phyloP scores from a whole-genome alignment of 2,329 filamentous ascomycete genomes.

The Pseudogymnoascus sp. region DNA sequence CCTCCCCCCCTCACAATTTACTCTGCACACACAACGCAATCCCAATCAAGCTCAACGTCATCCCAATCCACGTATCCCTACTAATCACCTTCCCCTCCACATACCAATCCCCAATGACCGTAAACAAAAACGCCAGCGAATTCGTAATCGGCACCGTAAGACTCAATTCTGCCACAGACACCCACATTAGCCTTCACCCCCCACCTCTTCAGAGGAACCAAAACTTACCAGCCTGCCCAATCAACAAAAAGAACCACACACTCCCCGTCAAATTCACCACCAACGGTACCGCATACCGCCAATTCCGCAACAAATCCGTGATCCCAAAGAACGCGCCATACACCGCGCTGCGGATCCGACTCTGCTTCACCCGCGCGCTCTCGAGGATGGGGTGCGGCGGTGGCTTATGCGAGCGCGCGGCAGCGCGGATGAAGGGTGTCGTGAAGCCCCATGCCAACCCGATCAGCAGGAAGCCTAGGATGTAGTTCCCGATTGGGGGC shows the following conservation, averaged over 20 bases:
- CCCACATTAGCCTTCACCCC: neutral
- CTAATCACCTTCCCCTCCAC: slow-evolving; percentile 87
- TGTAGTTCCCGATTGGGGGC: slow-evolving; percentile 65
- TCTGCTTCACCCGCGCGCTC: slow-evolving; percentile 41
- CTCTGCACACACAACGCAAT: slow-evolving; percentile 78
- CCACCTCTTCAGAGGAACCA: neutral
- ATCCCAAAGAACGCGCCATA: slow-evolving; percentile 65
- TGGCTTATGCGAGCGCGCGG: slow-evolving; percentile 67
- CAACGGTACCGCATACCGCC: slow-evolving; percentile 75
- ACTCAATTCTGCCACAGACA: slow-evolving; percentile 62
- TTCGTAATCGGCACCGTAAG: slow-evolving; percentile 93
- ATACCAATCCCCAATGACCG: slow-evolving; percentile 89
- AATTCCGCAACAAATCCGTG: slow-evolving; percentile 68
- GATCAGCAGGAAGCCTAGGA: slow-evolving; percentile 82
- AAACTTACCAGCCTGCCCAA: slow-evolving; percentile 75
- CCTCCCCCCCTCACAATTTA: slow-evolving; percentile 30
- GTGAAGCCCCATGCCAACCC: slow-evolving; percentile 90
- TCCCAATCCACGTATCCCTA: slow-evolving; percentile 74
- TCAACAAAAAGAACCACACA: slow-evolving; percentile 92
- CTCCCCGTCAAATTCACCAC: slow-evolving; percentile 86
- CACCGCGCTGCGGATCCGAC: slow-evolving; percentile 54
- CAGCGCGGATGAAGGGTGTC: slow-evolving; percentile 82
- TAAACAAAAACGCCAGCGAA: slow-evolving; percentile 91
- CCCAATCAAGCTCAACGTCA: slow-evolving; percentile 68
- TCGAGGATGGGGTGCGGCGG: slow-evolving; percentile 48